These are phyloP conservation scores for Tricladium varicosporioides DNA, from an alignment of 2,329 filamentous ascomycete genomes.

Conservation along the genomic window DNA sequence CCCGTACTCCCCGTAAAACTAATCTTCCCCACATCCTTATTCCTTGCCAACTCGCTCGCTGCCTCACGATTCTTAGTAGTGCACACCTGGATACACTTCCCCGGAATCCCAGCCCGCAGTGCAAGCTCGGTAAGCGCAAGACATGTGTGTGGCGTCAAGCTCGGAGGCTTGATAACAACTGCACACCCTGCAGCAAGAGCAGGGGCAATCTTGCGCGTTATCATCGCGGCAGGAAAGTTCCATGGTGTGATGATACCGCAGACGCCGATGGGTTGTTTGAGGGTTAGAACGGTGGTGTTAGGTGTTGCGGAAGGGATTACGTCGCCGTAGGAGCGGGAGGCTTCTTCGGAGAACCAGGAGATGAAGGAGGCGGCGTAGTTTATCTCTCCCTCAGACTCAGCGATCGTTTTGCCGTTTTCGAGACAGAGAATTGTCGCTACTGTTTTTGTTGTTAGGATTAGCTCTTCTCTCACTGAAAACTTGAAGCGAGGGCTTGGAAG, in stretches of 20 bases:
- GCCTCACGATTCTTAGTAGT: background rate
- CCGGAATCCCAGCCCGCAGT: background rate
- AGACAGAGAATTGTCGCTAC: background rate
- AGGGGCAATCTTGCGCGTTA: slow-evolving; percentile 61
- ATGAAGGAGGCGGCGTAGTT: slow-evolving; percentile 47
- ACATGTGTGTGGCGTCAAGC: background rate
- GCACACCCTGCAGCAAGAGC: slow-evolving; percentile 37
- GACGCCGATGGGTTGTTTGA: slow-evolving; percentile 55
- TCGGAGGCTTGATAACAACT: background rate
- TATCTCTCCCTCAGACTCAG: slow-evolving; percentile 48
- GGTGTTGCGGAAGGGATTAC: slow-evolving; percentile 58
- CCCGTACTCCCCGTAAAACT: slow-evolving; percentile 57
- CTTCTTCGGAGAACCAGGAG: slow-evolving; percentile 55
- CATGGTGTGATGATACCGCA: slow-evolving; percentile 65
- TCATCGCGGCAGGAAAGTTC: slow-evolving; percentile 67
- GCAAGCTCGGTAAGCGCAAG: background rate
- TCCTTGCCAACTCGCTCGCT: slow-evolving; percentile 43
- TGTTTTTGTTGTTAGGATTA: background rate
- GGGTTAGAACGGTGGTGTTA: slow-evolving; percentile 48
- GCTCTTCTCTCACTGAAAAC: too few relatives aligned
- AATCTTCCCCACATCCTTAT: slow-evolving; percentile 55
- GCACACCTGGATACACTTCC: background rate
- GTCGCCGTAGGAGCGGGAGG: slow-evolving; percentile 57
- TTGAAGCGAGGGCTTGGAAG: too few relatives aligned
- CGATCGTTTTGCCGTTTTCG: slow-evolving; percentile 49